A percentile compares a stretch with the other conserved stretches of the same genome.
Conservation (phyloP, 1,139 yeast species). For the Lizanozyma gosingica region DNA sequence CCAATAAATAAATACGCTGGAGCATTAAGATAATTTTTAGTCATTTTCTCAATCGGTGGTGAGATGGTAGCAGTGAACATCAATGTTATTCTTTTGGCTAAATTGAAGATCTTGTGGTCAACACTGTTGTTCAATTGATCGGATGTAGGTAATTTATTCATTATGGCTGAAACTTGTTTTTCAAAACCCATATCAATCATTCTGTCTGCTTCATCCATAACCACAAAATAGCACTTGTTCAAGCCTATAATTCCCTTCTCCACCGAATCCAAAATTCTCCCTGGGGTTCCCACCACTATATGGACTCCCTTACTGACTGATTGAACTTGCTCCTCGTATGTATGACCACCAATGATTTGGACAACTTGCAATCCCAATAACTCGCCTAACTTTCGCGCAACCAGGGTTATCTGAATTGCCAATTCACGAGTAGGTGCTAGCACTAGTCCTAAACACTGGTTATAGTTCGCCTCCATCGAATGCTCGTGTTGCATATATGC, state of each 20-base stretch:
- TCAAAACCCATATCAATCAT: constrained; percentile 96
- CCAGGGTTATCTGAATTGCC: constrained; percentile 74
- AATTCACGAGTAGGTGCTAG: constrained; percentile 92
- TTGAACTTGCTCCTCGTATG: constrained; percentile 63
- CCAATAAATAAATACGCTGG: constrained; percentile 68
- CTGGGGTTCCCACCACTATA: constrained; percentile 89
- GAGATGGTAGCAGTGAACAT: constrained; percentile 97
- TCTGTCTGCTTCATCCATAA: constrained; percentile 89
- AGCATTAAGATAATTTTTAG: constrained; percentile 47
- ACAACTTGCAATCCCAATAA: constrained; percentile 37
- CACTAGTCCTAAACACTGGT: constrained; percentile 49
- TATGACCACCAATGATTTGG: constrained; percentile 85
- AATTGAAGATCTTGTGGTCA: constrained; percentile 20
- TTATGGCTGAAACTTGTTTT: constrained; percentile 56
- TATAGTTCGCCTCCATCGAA: constrained; percentile 18
- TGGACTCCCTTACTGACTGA: constrained; percentile 63
- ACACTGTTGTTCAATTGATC: constrained; percentile 13
- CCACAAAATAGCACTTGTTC: constrained; percentile 55
- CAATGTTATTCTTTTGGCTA: constrained; percentile 40
- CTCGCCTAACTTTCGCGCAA: constrained; percentile 45
- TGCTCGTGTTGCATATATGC: constrained; percentile 25
- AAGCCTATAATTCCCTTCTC: constrained; percentile 58
- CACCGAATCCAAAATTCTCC: constrained; percentile 73
- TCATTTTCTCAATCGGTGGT: constrained; percentile 56
- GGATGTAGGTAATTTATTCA: constrained; percentile 37